Base-by-base conservation (phyloP, 192 early-diverging fungal genomes). In the Coemansia sp. region DNA sequence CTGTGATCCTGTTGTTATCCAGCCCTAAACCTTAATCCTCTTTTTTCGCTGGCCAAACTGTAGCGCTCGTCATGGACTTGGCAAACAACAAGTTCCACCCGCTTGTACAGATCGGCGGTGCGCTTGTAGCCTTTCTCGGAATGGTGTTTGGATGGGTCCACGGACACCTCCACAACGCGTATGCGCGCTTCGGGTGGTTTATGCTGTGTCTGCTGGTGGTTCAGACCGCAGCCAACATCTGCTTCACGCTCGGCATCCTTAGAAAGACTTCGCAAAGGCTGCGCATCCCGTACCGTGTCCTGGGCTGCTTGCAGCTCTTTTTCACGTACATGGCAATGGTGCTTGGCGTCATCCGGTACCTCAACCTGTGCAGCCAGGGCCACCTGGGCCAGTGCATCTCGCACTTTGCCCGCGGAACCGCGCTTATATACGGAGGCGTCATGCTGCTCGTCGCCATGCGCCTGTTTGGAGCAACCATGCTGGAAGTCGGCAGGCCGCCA, bases 381-480 rank as follows among this genome's bases (percentile, higher is more conserved):
- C 75, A 87, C 38, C 69, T 85, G 46, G 88, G 87, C 19, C 88
- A 89, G 56, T 89, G 88, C 68, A 59, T 89, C 22, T 87, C 88
- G 3, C 88, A 89, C 66, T 87, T 88, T 71, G 86, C 84, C 10
- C 88, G 88, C 67, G 88, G 88, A 32, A 86, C 82, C 7, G 85
- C 81, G 4, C 76, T 88, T 65, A 76, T 86, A 17, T 67, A 63
- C 13, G 81, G 82, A 55, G 75, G 83, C n/a, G 72, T 88, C 10
- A 41, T 74, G 4, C 25, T 85, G 15, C 33, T 88, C 4, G 52
- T 87, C 3, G 48, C 61, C 0, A 53, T 88, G 52, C 84, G 82
- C 19, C 54, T 89, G 20, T 85, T 73, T 33, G 86, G 84, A 1
- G 82, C 84, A 19, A 71, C 78, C 64, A 65, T 89, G 45, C 58